These are phyloP conservation scores for Fusarium sp. DNA, from an alignment of 2,329 filamentous ascomycete genomes.

Conservation along the genomic window DNA sequence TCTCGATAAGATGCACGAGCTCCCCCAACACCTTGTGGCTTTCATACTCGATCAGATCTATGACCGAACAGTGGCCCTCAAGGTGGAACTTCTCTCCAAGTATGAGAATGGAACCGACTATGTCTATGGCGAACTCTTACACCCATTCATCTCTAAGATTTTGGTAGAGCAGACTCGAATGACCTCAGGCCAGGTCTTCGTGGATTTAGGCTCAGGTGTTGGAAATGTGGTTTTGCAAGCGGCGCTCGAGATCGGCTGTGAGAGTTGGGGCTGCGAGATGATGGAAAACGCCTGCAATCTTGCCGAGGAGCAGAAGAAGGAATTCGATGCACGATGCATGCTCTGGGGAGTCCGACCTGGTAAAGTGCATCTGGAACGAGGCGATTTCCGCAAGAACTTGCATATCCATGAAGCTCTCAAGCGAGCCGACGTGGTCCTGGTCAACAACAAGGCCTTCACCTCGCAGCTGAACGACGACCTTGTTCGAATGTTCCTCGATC, in stretches of 20 bases:
- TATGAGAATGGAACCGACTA: slow-evolving; percentile 94
- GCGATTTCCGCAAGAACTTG: slow-evolving; percentile 83
- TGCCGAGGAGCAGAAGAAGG: slow-evolving; percentile 81
- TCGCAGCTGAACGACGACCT: slow-evolving; percentile 87
- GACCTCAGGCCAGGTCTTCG: slow-evolving; percentile 86
- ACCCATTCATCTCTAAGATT: slow-evolving; percentile 85
- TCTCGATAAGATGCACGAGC: slow-evolving; percentile 74
- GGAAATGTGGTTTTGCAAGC: slow-evolving; percentile 96
- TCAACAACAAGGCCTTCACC: slow-evolving; percentile 98
- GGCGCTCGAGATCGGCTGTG: slow-evolving; percentile 91
- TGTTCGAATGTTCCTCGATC: slow-evolving; percentile 89
- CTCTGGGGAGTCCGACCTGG: slow-evolving; percentile 91
- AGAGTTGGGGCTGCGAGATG: slow-evolving; percentile 96
- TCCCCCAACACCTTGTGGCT: slow-evolving; percentile 80
- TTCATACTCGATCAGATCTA: slow-evolving; percentile 91
- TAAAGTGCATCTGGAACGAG: slow-evolving; percentile 81
- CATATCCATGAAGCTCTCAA: slow-evolving; percentile 80
- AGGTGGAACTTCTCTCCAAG: slow-evolving; percentile 83
- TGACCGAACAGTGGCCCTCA: slow-evolving; percentile 89
- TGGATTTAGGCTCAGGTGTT: slow-evolving; percentile 95
- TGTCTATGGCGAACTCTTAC: slow-evolving; percentile 92
- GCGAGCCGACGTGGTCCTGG: slow-evolving; percentile 92
- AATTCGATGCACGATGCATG: slow-evolving; percentile 86
- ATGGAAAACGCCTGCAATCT: slow-evolving; percentile 91
- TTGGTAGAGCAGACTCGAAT: slow-evolving; percentile 81